Conservation (phyloP, 1,284 basidiomycete species). For the Ganoderma resinaceum region DNA sequence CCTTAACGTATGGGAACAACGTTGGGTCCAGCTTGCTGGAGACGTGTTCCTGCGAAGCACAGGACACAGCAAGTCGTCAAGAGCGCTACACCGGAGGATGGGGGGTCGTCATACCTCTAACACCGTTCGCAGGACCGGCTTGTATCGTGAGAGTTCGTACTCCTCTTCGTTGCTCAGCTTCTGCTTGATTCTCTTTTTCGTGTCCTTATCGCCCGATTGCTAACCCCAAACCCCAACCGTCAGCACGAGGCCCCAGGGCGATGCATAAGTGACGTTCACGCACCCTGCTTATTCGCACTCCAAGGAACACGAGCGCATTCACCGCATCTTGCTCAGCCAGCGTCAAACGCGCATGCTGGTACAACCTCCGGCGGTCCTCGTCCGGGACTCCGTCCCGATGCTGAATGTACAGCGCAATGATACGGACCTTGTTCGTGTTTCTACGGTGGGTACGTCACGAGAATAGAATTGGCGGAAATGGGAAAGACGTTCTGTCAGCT, state of each 20-base stretch:
- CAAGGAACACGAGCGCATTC: constrained; percentile 87
- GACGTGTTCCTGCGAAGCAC: constrained; percentile 76
- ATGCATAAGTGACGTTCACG: constrained; percentile 34
- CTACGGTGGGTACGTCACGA: constrained; percentile 47
- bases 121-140: constrained; percentile 85
- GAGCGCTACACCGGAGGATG: background rate
- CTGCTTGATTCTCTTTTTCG: constrained; percentile 83
- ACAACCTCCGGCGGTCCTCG: constrained; percentile 93
- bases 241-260: constrained; percentile 4
- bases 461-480: constrained; percentile 5
- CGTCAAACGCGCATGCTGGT: constrained; percentile 94
- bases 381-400: constrained; percentile 97
- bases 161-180: constrained; percentile 82
- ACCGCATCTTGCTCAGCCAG: constrained; percentile 94
- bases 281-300: constrained; percentile 86
- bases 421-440: constrained; percentile 92
- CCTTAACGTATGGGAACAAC: constrained; percentile 92
- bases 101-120: constrained; percentile 38
- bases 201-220: constrained; percentile 77
- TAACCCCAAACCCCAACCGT: constrained; percentile 38
- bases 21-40: constrained; percentile 79
- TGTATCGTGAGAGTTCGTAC: constrained; percentile 95
- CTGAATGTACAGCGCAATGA: constrained; percentile 96
- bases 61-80: background rate
- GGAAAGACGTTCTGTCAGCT: constrained; percentile 22